phyloP scores from a whole-genome alignment of 169 alveolate species.

The Babesia gibsoni region DNA sequence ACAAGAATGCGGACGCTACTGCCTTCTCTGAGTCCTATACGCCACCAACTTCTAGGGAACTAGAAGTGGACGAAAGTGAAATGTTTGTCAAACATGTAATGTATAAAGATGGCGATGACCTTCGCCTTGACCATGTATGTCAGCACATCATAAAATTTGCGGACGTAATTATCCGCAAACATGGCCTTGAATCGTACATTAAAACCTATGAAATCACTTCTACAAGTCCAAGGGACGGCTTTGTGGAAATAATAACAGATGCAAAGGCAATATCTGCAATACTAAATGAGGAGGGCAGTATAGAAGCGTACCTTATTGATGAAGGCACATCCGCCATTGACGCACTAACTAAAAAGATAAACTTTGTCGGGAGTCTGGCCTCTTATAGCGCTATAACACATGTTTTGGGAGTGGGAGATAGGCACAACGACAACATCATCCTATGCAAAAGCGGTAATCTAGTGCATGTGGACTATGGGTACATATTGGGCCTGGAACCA shows the following conservation, averaged over 20 bases:
- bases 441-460: slow-evolving; percentile 89
- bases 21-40: too few species aligned
- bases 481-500: slow-evolving; percentile 90
- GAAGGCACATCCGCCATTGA: background rate
- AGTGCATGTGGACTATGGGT: slow-evolving; percentile 98
- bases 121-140: slow-evolving; percentile 91
- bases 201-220: slow-evolving; percentile 83
- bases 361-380: slow-evolving; percentile 93
- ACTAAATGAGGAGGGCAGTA: slow-evolving; percentile 11
- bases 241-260: slow-evolving; percentile 76
- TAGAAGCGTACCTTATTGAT: slow-evolving; percentile 1
- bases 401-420: slow-evolving; percentile 97
- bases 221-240: slow-evolving; percentile 80
- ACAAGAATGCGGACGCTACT: too few species aligned
- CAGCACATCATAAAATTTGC: slow-evolving; percentile 85
- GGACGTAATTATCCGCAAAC: slow-evolving; percentile 84
- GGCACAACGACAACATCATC: slow-evolving; percentile 97
- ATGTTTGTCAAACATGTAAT: slow-evolving; percentile 49
- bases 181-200: slow-evolving; percentile 86
- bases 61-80: too few species aligned
- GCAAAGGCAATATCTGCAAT: slow-evolving; percentile 51
- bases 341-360: slow-evolving; percentile 14
- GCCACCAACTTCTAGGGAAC: too few species aligned
- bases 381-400: slow-evolving; percentile 97
- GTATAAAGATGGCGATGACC: slow-evolving; percentile 95